A percentile compares a stretch with the other conserved stretches of the same genome.
Conservation (phyloP, 73 alveolate species). For the Tetrahymena elliotti region DNA sequence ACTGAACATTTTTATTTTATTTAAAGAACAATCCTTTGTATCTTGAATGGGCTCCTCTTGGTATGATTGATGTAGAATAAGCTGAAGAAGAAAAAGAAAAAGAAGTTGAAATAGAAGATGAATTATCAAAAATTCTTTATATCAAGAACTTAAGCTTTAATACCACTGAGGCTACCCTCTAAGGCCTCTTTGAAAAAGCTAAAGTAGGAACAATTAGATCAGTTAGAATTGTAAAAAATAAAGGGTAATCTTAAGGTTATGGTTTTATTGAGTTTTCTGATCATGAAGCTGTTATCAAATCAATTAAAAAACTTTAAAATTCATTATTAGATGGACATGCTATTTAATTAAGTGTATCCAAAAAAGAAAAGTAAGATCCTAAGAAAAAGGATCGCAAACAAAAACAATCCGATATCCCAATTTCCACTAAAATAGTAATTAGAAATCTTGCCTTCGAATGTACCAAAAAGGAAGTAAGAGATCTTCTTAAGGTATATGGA, state of each 20-base stretch:
- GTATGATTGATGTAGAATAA: slow-evolving; percentile 44
- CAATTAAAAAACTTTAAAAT: slow-evolving; percentile 76
- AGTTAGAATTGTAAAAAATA: slow-evolving; percentile 71
- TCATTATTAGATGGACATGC: slow-evolving; percentile 84
- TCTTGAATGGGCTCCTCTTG: slow-evolving; percentile 84
- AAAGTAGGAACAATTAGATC: slow-evolving; percentile 64
- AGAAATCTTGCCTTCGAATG: slow-evolving; percentile 95
- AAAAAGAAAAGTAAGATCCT: slow-evolving; percentile 45
- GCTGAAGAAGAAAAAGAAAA: slow-evolving; percentile 49
- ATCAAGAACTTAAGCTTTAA: slow-evolving; percentile 84
- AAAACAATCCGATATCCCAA: slow-evolving; percentile 69
- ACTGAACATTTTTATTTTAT: not conserved
- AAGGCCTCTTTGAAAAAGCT: slow-evolving; percentile 60
- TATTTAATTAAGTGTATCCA: slow-evolving; percentile 68
- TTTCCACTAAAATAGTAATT: slow-evolving; percentile 68
- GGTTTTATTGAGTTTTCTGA: slow-evolving; percentile 91
- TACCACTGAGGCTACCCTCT: slow-evolving; percentile 71
- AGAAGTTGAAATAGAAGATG: slow-evolving; percentile 50
- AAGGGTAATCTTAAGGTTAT: slow-evolving; percentile 83
- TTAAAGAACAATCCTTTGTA: slow-evolving; percentile 36
- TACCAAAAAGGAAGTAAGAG: slow-evolving; percentile 73
- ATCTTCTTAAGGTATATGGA: slow-evolving; percentile 84
- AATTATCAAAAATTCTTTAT: slow-evolving; percentile 68
- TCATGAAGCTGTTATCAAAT: slow-evolving; percentile 77
- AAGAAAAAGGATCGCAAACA: slow-evolving; percentile 46